These are phyloP conservation scores for Debaryomycetaceae sp. DNA, from an alignment of 1,139 yeast genomes.

Conservation along the genomic window DNA sequence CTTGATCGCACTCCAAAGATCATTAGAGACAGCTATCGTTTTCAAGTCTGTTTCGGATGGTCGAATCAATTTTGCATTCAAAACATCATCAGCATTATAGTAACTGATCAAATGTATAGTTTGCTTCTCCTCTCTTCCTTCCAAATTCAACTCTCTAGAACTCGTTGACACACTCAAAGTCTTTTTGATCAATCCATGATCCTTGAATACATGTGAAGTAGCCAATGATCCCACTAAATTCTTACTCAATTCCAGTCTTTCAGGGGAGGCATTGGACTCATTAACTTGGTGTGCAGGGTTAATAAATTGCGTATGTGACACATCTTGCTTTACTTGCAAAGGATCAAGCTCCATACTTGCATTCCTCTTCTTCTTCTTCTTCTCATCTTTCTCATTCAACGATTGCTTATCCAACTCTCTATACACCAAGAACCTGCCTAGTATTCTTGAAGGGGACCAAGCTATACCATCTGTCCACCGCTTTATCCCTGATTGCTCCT, in stretches of 20 bases:
- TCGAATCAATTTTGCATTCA: constrained; percentile 49
- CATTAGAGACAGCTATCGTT: constrained; percentile 51
- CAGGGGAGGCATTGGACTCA: not conserved
- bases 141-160: constrained; percentile 32
- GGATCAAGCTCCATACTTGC: constrained; percentile 18
- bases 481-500: constrained; percentile 77
- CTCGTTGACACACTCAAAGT: constrained; percentile 60
- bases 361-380: constrained; percentile 30
- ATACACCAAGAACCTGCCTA: constrained; percentile 80
- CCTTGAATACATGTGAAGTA: constrained; percentile 64
- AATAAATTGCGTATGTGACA: constrained; percentile 8
- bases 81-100: constrained; percentile 71
- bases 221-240: constrained; percentile 53
- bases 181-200: constrained; percentile 77
- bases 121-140: constrained; percentile 27
- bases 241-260: constrained; percentile 14
- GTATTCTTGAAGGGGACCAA: constrained; percentile 87
- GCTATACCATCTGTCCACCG: constrained; percentile 94
- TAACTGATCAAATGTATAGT: constrained; percentile 78
- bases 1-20: constrained; percentile 58
- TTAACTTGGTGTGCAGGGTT: constrained; percentile 17
- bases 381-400: constrained; percentile 27
- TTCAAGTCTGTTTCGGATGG: constrained; percentile 60
- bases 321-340: constrained; percentile 5
- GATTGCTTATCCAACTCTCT: constrained; percentile 67